Evolutionary conservation across 306 rosid species (phyloP).

Genomic region (Corylus avellana): DNA sequence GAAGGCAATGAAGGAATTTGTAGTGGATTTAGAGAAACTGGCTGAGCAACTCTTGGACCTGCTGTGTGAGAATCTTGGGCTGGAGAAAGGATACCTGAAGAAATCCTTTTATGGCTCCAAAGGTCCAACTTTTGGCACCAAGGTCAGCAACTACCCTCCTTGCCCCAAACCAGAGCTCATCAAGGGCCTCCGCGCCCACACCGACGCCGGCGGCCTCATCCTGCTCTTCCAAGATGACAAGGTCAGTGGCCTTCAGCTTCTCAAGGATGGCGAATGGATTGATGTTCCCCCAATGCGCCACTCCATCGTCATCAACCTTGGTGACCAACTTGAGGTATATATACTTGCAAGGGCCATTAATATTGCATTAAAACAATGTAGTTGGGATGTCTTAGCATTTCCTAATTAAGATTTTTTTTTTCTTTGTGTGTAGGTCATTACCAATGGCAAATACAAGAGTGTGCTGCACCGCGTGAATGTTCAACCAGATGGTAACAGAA

Average conservation of each 20-base stretch:
- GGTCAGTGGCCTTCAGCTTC: constrained; percentile 96
- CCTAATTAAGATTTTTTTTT: not conserved
- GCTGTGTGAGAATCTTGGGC: constrained; percentile 87
- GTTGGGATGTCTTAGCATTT: not conserved
- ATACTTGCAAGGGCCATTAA: no score
- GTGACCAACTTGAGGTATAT: constrained; percentile 95
- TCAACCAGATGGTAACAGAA: constrained; percentile 73
- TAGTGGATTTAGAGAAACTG: constrained; percentile 58
- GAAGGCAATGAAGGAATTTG: constrained; percentile 79
- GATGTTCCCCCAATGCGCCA: constrained; percentile 96
- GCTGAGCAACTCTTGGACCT: constrained; percentile 79
- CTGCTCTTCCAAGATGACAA: constrained; percentile 92
- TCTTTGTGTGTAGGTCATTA: constrained; percentile 55
- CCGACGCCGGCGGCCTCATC: constrained; percentile 97
- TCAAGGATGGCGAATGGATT: constrained; percentile 81
- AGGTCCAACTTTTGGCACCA: constrained; percentile 91
- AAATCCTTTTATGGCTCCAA: constrained; percentile 73
- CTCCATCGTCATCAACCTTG: constrained; percentile 93
- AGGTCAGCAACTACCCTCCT: constrained; percentile 93
- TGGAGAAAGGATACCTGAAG: constrained; percentile 86
- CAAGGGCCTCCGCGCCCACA: constrained; percentile 94
- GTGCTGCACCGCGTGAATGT: constrained; percentile 78
- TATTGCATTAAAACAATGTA: not conserved
- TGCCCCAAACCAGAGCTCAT: constrained; percentile 94
- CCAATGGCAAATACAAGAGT: constrained; percentile 93